Evolutionary conservation across 208 protist genomes (phyloP), one percentile per base, ranked within the genome.

Genomic region (Hexamita inflata): DNA sequence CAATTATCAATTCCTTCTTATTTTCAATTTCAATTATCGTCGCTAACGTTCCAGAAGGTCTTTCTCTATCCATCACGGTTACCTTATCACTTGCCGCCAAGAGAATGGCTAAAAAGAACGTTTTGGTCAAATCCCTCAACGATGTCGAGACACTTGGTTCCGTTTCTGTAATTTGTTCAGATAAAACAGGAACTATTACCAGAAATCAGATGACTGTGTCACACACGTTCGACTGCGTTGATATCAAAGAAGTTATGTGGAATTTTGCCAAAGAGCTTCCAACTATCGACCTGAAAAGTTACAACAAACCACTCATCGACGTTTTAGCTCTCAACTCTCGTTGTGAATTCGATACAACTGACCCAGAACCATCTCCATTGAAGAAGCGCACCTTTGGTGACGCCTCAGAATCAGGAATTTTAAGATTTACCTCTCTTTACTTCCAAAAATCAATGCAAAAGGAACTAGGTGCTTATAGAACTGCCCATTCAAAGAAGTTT

Each of bases 151-250:
- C 84, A 28, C 77, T 87, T 53, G 84, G 84, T 1, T 73, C 68
- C 28, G 74, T 73, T 19, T 82, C 76, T 64, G 75, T 76, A 29
- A 85, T 87, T 68, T 86, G 82, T 40, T 78, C 40, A 30, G 84
- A 87, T 64, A 87, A 87, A 34, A 87, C 84, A 45, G 84, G 84
- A 35, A 87, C 84, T 41, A 58, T 87, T 0, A 87, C 84, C 35
- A 45, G 68, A 34, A 86, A 86, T 61, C 42, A 77, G 40, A 87
- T 87, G 81, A 86, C 73, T 49, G 77, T 87, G 1, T 57, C 53
- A n/a, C 41, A 80, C 49, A 35, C 67, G 0, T 73, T n/a, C 30
- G 60, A 66, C 24, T 28, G 24, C 28, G 57, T 28, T 19, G 57
- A 59, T 29, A 59, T 59, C 24, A 59, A 59, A 59, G 60, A 66